Evolutionary conservation across 2,329 filamentous ascomycete genomes (phyloP).

Genomic region (Atkinsonella texensis): DNA sequence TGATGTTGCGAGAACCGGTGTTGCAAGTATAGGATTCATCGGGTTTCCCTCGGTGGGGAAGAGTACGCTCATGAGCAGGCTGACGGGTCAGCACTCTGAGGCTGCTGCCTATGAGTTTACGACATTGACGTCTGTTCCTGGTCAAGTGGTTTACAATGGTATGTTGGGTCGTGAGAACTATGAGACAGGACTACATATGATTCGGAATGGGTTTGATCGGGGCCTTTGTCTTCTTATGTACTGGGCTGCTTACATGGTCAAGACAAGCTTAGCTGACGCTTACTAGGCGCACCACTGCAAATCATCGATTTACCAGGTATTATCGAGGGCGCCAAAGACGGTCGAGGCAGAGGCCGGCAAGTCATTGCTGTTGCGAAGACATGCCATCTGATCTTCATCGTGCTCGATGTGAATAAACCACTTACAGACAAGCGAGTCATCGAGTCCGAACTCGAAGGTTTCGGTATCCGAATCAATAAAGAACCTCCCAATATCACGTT

Average conservation of each 20-base stretch:
- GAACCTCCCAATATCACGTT: conserved; percentile 96
- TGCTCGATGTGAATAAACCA: conserved; percentile 96
- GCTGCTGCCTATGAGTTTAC: conserved; percentile 98
- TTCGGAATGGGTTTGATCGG: too few relatives aligned
- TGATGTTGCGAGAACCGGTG: conserved; percentile 94
- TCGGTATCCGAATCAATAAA: conserved; percentile 97
- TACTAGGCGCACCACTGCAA: conserved; percentile 72
- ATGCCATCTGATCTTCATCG: conserved; percentile 96
- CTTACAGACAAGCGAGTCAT: conserved; percentile 94
- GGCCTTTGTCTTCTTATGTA: too few relatives aligned
- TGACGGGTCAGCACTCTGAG: conserved; percentile 96
- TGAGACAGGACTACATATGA: too few relatives aligned
- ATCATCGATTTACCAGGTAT: conserved; percentile 98
- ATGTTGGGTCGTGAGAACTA: conserved; percentile 11
- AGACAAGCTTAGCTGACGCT: background rate
- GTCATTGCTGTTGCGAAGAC: conserved; percentile 99
- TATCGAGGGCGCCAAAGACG: conserved; percentile 96
- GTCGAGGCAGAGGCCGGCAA: conserved; percentile 91
- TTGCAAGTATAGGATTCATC: conserved; percentile 94
- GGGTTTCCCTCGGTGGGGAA: conserved; percentile 98
- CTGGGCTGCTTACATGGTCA: background rate
- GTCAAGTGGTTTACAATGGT: conserved; percentile 90
- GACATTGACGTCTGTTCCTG: conserved; percentile 91
- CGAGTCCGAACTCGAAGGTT: conserved; percentile 88
- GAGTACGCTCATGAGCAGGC: conserved; percentile 87